A percentile compares a stretch with the other conserved stretches of the same genome.
Conservation (phyloP, 2,329 filamentous ascomycete species). For the Microsporum audouinii region DNA sequence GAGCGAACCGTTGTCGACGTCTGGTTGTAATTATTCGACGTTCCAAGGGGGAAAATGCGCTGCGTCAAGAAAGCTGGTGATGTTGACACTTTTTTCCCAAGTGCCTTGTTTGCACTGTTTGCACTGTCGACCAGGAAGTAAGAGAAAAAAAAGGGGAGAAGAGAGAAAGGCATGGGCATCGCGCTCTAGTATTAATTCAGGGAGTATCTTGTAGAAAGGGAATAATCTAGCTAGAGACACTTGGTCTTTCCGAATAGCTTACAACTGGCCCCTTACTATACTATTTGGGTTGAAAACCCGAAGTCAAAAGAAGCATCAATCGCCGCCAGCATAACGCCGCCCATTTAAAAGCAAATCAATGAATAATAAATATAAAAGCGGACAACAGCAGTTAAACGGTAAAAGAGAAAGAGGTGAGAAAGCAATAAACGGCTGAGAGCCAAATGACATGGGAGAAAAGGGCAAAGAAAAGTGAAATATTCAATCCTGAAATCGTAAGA, state of each 20-base stretch:
- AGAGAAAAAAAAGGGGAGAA: not conserved
- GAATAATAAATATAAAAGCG: not conserved
- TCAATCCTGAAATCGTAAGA: not conserved
- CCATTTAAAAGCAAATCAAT: not conserved
- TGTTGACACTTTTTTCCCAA: not conserved
- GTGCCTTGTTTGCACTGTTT: slow-evolving; percentile 4
- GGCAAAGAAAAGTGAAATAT: not conserved
- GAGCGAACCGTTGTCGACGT: not conserved
- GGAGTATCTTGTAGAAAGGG: not conserved
- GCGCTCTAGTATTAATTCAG: not conserved
- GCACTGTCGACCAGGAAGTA: not conserved
- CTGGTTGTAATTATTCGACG: not conserved
- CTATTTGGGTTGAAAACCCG: not conserved
- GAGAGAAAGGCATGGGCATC: not conserved
- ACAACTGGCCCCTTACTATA: not conserved
- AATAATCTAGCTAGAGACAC: not conserved
- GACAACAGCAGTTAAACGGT: not conserved
- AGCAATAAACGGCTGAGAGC: not conserved
- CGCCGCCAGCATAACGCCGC: not conserved
- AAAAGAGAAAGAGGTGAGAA: not conserved
- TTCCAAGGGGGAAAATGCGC: not conserved
- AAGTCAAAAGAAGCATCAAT: not conserved
- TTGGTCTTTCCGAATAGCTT: not conserved
- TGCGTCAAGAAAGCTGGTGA: not conserved
- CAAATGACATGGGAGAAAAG: not conserved